These are phyloP conservation scores for Mentha longifolia DNA, from an alignment of 257 asterid genomes.

Conservation along the genomic window DNA sequence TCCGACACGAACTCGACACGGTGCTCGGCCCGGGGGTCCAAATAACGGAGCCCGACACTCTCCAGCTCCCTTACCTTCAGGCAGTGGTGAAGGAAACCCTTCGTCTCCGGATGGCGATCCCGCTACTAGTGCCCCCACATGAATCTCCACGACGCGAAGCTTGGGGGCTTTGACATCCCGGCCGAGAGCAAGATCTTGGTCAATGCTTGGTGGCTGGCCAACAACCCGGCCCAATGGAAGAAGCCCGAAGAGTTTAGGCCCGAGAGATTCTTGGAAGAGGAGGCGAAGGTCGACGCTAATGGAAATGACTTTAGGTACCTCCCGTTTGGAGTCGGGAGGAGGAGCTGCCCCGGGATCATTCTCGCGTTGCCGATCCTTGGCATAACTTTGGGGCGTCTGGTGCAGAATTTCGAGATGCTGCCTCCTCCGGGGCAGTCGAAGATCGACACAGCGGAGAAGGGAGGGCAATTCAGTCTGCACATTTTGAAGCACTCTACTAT, in stretches of 20 bases:
- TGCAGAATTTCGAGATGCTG: constrained; percentile 83
- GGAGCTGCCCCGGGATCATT: constrained; percentile 92
- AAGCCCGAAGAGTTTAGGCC: constrained; percentile 86
- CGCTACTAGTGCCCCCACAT: constrained; percentile 89
- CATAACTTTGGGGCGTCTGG: constrained; percentile 73
- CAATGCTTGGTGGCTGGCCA: constrained; percentile 87
- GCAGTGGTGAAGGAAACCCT: constrained; percentile 86
- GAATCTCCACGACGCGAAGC: constrained; percentile 89
- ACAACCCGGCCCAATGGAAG: constrained; percentile 74
- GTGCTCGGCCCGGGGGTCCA: constrained; percentile 75
- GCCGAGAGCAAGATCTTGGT: constrained; percentile 90
- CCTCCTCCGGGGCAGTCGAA: constrained; percentile 80
- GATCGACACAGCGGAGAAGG: constrained; percentile 73
- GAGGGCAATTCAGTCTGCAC: constrained; percentile 81
- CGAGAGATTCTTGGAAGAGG: constrained; percentile 85
- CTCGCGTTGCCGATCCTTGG: constrained; percentile 84
- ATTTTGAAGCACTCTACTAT: constrained; percentile 61
- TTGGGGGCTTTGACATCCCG: constrained; percentile 70
- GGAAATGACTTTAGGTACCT: constrained; percentile 82
- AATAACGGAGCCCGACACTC: constrained; percentile 70
- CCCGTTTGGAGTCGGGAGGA: constrained; percentile 83
- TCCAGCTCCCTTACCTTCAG: constrained; percentile 76
- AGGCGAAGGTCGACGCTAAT: constrained; percentile 69
- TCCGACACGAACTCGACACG: constrained; percentile 60
- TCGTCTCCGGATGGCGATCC: constrained; percentile 86